Conservation (phyloP, 306 rosid species). For the Cicer arietinum region DNA sequence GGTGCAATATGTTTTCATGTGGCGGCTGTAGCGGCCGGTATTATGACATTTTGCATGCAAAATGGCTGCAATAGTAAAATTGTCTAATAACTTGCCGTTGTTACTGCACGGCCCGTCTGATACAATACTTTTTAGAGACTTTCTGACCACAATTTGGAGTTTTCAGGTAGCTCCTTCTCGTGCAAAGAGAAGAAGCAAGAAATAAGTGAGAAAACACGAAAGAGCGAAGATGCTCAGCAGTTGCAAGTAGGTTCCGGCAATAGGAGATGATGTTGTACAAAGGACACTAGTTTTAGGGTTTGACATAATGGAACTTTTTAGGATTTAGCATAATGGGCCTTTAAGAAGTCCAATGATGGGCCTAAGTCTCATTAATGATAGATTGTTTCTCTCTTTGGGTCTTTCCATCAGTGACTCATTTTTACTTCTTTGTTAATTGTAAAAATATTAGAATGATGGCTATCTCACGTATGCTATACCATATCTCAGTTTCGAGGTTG, state of each 20-base stretch:
- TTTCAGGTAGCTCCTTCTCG: not conserved
- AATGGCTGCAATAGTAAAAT: not conserved
- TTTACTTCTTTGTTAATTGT: not conserved
- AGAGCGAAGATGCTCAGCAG: not conserved
- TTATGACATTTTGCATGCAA: not conserved
- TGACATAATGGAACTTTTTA: not conserved
- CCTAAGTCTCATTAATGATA: not conserved
- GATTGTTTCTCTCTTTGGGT: not conserved
- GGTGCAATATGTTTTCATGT: not conserved
- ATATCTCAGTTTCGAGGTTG: not conserved
- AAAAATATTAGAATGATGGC: not conserved
- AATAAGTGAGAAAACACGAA: not conserved
- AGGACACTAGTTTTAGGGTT: not conserved
- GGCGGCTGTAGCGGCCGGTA: not conserved
- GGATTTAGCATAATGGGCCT: not conserved
- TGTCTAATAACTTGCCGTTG: not conserved
- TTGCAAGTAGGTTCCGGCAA: not conserved
- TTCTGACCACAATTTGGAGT: not conserved
- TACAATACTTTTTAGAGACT: not conserved
- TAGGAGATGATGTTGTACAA: not conserved
- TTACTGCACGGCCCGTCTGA: not conserved
- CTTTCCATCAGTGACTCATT: not conserved
- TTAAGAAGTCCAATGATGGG: not conserved
- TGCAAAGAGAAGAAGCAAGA: not conserved
- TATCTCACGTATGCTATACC: not conserved